A percentile compares a stretch with the other conserved stretches of the same genome.
phyloP scores from a whole-genome alignment of 768 basidiomycete species.

The Lepiota subincarnata region DNA sequence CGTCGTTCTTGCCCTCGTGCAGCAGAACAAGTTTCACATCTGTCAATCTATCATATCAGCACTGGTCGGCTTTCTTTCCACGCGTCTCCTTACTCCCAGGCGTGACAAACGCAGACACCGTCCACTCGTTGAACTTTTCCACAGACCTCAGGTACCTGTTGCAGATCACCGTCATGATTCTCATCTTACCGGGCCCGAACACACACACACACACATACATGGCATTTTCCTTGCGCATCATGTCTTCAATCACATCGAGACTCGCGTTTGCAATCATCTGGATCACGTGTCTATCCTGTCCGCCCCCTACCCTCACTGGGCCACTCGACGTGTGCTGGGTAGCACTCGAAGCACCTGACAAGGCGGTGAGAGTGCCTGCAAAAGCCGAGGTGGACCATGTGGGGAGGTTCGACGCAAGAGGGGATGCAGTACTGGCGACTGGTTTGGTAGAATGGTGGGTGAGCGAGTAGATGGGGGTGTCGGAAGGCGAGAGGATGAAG shows the following conservation, averaged over 20 bases:
- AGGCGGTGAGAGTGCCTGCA: constrained; percentile 81
- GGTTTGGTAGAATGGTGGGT: constrained; percentile 82
- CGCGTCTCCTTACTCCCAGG: constrained; percentile 73
- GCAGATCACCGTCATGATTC: constrained; percentile 12
- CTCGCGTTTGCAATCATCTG: constrained; percentile 99
- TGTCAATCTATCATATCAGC: constrained; percentile 29
- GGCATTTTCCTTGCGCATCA: constrained; percentile 74
- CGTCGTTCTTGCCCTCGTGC: constrained; percentile 96
- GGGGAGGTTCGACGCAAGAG: constrained; percentile 78
- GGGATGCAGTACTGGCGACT: constrained; percentile 50
- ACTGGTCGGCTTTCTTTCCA: not conserved
- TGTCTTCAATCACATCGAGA: constrained; percentile 91
- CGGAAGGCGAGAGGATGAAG: constrained; percentile 80
- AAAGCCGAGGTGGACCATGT: constrained; percentile 92
- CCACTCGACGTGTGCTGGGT: constrained; percentile 67
- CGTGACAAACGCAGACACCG: constrained; percentile 92
- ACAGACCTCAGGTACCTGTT: constrained; percentile 92
- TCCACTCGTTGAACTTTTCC: constrained; percentile 99
- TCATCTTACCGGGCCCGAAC: no score
- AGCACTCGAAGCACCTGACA: constrained; percentile 80
- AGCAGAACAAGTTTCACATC: constrained; percentile 94
- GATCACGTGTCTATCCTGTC: constrained; percentile 88
- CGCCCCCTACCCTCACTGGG: constrained; percentile 66
- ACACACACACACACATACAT: no score
- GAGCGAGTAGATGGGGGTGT: constrained; percentile 80